phyloP scores from a whole-genome alignment of 2,329 filamentous ascomycete species.

The Trichoderma endophyticum region DNA sequence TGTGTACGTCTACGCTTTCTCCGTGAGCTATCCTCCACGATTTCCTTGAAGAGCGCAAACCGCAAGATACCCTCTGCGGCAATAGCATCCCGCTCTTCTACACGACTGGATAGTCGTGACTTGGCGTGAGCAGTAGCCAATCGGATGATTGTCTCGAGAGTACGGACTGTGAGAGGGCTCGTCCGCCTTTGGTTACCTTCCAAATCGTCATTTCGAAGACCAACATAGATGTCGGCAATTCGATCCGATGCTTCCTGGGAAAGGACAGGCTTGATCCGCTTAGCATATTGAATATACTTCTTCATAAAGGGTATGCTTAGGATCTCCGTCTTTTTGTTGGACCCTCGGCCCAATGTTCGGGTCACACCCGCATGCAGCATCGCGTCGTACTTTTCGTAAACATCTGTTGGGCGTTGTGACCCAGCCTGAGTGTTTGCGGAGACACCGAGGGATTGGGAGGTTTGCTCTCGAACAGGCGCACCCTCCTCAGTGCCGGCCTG shows the following conservation, averaged over 20 bases:
- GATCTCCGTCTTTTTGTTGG: conserved; percentile 77
- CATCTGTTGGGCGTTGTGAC: conserved; percentile 73
- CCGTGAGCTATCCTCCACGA: conserved; percentile 72
- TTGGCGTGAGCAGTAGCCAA: conserved; percentile 95
- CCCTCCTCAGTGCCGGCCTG: conserved; percentile 92
- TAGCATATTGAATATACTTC: conserved; percentile 99
- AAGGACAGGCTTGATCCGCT: conserved; percentile 84
- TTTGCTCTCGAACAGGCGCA: conserved; percentile 85
- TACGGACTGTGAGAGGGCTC: conserved; percentile 93
- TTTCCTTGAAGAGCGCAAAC: conserved; percentile 96
- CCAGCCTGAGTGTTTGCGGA: conserved; percentile 75
- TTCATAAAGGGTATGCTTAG: conserved; percentile 98
- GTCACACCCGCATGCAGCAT: conserved; percentile 94
- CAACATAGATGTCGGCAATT: conserved; percentile 87
- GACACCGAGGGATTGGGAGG: conserved; percentile 79
- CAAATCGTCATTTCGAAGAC: conserved; percentile 91
- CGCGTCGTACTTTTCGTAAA: conserved; percentile 93
- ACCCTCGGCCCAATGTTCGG: conserved; percentile 68
- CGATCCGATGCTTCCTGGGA: conserved; percentile 90
- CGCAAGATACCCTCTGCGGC: conserved; percentile 86
- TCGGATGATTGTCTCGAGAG: conserved; percentile 96
- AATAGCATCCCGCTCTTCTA: conserved; percentile 84
- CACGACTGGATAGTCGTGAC: conserved; percentile 77
- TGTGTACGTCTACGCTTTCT: conserved; percentile 77
- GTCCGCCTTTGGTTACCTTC: conserved; percentile 91